These are phyloP conservation scores for Trypethelium eluteriae DNA, from an alignment of 495 filamentous ascomycete species.

Conservation along the genomic window DNA sequence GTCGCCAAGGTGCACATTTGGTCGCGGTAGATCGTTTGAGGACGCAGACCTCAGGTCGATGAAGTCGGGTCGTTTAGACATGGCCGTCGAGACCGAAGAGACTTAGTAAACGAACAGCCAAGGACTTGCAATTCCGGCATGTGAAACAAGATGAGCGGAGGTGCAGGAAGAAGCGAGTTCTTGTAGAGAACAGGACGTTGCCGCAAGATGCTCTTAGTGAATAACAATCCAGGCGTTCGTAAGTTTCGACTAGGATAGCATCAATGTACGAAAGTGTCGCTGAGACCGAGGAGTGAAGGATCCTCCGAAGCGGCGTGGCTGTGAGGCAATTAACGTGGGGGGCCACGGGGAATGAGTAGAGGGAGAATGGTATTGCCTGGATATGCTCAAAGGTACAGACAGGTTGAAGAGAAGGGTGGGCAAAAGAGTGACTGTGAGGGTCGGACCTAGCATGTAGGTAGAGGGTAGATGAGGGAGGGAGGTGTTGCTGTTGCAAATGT, in stretches of 20 bases:
- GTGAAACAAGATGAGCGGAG: neutral
- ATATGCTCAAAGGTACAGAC: neutral
- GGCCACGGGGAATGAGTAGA: neutral
- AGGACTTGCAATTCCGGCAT: neutral
- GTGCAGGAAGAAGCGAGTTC: neutral
- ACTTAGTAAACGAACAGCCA: neutral
- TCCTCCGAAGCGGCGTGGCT: constrained; percentile 3
- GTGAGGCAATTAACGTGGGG: neutral
- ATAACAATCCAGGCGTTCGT: neutral
- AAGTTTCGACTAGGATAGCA: neutral
- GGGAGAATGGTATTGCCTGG: neutral
- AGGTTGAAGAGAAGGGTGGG: neutral
- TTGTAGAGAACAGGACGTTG: neutral
- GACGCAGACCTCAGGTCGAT: constrained; percentile 26
- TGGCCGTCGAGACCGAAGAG: constrained; percentile 3
- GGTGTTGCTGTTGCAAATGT: constrained; percentile 11
- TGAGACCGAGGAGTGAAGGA: neutral
- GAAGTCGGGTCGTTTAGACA: constrained; percentile 18
- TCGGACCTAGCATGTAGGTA: neutral
- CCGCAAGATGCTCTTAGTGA: neutral
- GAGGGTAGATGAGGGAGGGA: neutral
- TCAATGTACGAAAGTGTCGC: neutral
- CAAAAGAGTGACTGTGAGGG: constrained; percentile 5
- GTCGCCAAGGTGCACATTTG: constrained; percentile 23
- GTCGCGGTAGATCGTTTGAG: constrained; percentile 5